These are phyloP conservation scores for Vitis amurensis DNA, from an alignment of 164 flowering plant species.

Conservation along the genomic window DNA sequence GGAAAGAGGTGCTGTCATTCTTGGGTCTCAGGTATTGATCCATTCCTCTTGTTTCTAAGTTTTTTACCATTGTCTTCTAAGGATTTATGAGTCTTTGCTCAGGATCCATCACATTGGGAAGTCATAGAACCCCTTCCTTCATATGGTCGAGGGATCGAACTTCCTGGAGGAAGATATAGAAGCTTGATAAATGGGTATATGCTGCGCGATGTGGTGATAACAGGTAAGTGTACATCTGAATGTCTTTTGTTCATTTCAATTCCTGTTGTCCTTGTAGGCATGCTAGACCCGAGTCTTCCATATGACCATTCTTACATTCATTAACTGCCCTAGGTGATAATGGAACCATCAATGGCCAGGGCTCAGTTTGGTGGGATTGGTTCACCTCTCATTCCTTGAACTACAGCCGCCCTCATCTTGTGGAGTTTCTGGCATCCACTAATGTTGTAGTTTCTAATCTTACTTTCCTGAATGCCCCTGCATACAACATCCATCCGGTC, in stretches of 20 bases:
- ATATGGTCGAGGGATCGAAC: conserved; percentile 84
- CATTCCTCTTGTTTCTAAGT: neutral
- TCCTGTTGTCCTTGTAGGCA: too few relatives aligned
- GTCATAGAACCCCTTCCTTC: conserved; percentile 74
- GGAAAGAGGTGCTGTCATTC: conserved; percentile 76
- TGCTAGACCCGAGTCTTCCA: too few relatives aligned
- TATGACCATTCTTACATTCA: neutral
- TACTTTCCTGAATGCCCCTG: conserved; percentile 80
- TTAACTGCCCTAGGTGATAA: conserved; percentile 63
- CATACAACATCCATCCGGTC: conserved; percentile 81
- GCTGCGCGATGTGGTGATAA: conserved; percentile 75
- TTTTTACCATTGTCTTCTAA: too few relatives aligned
- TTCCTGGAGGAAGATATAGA: conserved; percentile 67
- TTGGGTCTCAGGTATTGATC: conserved; percentile 76
- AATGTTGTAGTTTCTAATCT: conserved; percentile 70
- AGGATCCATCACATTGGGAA: conserved; percentile 74
- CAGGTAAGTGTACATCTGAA: conserved; percentile 44
- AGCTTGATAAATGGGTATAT: conserved; percentile 72
- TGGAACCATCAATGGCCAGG: conserved; percentile 95
- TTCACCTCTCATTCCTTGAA: conserved; percentile 56
- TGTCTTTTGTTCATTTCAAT: neutral
- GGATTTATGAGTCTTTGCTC: neutral
- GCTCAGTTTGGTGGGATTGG: conserved; percentile 92
- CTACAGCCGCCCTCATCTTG: conserved; percentile 88
- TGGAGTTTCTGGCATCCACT: conserved; percentile 60